Base-by-base conservation (phyloP, 805 yeast species). In the Nakazawaea siamensis region DNA sequence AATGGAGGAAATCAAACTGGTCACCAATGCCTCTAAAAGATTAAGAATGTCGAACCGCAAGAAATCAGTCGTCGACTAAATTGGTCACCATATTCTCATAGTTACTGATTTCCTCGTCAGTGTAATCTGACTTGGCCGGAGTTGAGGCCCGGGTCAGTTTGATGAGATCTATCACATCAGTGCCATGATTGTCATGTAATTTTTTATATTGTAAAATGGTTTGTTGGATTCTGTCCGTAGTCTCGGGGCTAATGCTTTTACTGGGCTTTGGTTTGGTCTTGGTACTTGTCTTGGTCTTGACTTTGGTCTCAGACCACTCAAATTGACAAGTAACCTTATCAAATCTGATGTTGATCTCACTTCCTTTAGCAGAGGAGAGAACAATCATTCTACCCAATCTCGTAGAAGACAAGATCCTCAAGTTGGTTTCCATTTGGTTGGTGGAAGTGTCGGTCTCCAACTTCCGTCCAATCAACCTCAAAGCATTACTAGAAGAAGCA, bases 1-100 rank as follows among this genome's bases (percentile, higher is more conserved):
- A 50, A 58, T 73, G 47, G 64, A 62, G 31, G 75, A 68, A 38
- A 73, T 73, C 30, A 70, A 71, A 46, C 50, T 51, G 10, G 51
- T 60, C 2, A 50, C 72, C 43, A 44, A 68, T 63, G 43, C 63
- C 56, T 45, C 57, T 38, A 60, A 62, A 16, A 62, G 61, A 49
- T 49, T 32, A 5, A 25, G 37, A 23, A 34, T 33, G 38, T 17
- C 29, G 6, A 15, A 13, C 12, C 13, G 29, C n/a, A n/a, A n/a
- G n/a, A n/a, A n/a, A n/a, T n/a, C n/a, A 21, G 12, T 21, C 24
- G 24, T 21, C 24, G 24, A 21, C 24, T 12, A 21, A 21, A 21
- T 21, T 12, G 8, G 8, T 12, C 24, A 21, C 24, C 24, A 21
- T 21, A 9, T 21, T 8, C 24, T 9, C 11, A 21, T 21, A 12